Evolutionary conservation across 2,329 filamentous ascomycete genomes (phyloP).

Genomic region (Fusarium liriodendri): DNA sequence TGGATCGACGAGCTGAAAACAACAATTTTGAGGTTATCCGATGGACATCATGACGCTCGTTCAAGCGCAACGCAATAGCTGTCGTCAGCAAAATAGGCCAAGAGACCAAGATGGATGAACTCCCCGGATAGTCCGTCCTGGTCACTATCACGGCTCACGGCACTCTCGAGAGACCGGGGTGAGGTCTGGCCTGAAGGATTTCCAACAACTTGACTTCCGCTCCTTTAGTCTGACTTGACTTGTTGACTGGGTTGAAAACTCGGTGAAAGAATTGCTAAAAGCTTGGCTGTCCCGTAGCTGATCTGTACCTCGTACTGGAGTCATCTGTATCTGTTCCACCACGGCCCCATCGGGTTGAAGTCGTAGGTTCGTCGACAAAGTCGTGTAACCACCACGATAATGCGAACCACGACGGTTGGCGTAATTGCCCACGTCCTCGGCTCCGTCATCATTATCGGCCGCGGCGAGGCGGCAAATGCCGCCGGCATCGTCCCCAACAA

Average conservation of each 20-base stretch:
- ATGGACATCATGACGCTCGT: neutral
- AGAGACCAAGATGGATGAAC: neutral
- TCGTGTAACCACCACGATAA: slow-evolving; percentile 15
- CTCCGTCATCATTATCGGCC: slow-evolving; percentile 7
- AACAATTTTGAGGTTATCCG: neutral
- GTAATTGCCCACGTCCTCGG: neutral
- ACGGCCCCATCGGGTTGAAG: slow-evolving; percentile 13
- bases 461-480: neutral
- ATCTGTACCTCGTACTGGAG: slow-evolving; percentile 17
- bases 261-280: neutral
- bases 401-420: slow-evolving; percentile 4
- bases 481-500: neutral
- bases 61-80: neutral
- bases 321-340: slow-evolving; percentile 10
- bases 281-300: neutral
- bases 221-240: neutral
- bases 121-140: neutral
- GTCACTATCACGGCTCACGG: neutral
- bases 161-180: neutral
- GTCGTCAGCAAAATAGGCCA: neutral
- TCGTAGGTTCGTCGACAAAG: neutral
- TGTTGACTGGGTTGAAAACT: neutral
- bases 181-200: neutral
- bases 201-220: neutral
- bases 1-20: neutral